These are phyloP conservation scores for Corymbia maculata DNA, from an alignment of 345 rosid species.

Conservation along the genomic window DNA sequence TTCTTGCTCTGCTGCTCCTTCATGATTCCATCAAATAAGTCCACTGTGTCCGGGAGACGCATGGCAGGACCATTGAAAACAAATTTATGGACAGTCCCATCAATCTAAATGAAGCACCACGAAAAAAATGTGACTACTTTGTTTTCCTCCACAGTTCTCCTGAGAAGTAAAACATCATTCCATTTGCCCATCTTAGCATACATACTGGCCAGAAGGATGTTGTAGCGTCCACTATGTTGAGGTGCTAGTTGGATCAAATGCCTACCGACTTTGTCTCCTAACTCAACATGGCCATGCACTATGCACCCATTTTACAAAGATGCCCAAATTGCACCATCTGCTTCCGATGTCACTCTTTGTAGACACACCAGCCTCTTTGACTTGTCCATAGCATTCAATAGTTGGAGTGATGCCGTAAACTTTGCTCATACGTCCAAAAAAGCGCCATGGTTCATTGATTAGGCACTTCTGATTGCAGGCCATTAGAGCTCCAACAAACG, in stretches of 20 bases:
- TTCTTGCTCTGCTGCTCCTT: slow-evolving; percentile 39
- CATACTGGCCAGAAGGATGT: slow-evolving; percentile 12
- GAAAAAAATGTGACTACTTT: slow-evolving; percentile 1
- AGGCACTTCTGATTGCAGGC: slow-evolving; percentile 16
- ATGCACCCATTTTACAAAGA: slow-evolving; percentile 17
- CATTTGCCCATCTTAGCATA: slow-evolving; percentile 19
- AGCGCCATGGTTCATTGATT: slow-evolving; percentile 15
- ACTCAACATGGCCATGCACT: slow-evolving; percentile 6
- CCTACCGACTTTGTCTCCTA: slow-evolving; percentile 8
- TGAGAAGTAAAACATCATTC: slow-evolving; percentile 14
- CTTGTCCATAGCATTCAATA: slow-evolving; percentile 21
- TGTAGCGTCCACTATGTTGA: slow-evolving; percentile 15
- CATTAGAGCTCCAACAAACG: slow-evolving; percentile 18
- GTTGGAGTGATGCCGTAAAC: slow-evolving; percentile 10
- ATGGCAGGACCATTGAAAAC: not conserved
- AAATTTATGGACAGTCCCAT: slow-evolving; percentile 15
- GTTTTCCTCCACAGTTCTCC: slow-evolving; percentile 11
- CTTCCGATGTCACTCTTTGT: slow-evolving; percentile 16
- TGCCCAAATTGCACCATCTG: slow-evolving; percentile 18
- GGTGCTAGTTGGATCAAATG: slow-evolving; percentile 15
- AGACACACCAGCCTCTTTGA: slow-evolving; percentile 10
- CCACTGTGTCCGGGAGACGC: not conserved
- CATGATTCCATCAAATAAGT: slow-evolving; percentile 49
- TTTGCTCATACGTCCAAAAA: slow-evolving; percentile 8
- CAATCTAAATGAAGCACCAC: slow-evolving; percentile 25